A percentile compares a stretch with the other conserved stretches of the same genome.
Conservation (phyloP, 768 basidiomycete genomes). For the Pleurotus sapidus region DNA sequence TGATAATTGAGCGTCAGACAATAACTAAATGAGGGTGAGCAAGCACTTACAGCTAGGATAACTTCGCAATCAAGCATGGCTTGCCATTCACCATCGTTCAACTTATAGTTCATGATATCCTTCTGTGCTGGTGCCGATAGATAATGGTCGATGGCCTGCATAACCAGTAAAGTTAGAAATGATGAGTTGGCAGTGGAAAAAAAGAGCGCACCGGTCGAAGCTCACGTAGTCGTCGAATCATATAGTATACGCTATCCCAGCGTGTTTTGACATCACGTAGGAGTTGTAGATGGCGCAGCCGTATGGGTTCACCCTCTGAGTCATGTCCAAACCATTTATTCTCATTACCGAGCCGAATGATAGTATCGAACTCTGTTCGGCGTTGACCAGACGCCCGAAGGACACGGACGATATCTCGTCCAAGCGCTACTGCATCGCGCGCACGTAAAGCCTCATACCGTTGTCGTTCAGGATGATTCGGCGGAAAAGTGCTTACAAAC, state of each 20-base stretch:
- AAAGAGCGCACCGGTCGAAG: slow-evolving; percentile 12
- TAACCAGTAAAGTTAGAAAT: no score
- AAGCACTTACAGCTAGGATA: no score
- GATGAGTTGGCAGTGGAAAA: no score
- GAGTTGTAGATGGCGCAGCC: background rate
- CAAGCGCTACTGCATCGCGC: background rate
- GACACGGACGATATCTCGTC: slow-evolving; percentile 5
- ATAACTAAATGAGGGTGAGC: no score
- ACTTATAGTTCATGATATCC: slow-evolving; percentile 2
- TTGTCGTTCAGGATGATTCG: no score
- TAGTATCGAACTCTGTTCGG: background rate
- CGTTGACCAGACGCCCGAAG: slow-evolving; percentile 9
- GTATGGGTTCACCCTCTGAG: slow-evolving; percentile 2
- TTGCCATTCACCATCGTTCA: slow-evolving; percentile 12
- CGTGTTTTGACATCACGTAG: slow-evolving; percentile 14
- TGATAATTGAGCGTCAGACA: no score
- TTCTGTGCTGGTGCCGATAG: slow-evolving; percentile 1
- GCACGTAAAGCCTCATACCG: background rate
- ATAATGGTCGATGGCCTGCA: slow-evolving; percentile 9
- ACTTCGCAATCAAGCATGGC: no score
- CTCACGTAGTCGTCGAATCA: slow-evolving; percentile 13
- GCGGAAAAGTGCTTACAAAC: no score
- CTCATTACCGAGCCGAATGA: slow-evolving; percentile 1
- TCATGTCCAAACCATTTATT: background rate
- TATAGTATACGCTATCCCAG: slow-evolving; percentile 14